Percentiles rank a stretch among this genome's conserved stretches.
phyloP scores from a whole-genome alignment of 2,329 filamentous ascomycete species.

The Parasarocladium wereldwijsianum region DNA sequence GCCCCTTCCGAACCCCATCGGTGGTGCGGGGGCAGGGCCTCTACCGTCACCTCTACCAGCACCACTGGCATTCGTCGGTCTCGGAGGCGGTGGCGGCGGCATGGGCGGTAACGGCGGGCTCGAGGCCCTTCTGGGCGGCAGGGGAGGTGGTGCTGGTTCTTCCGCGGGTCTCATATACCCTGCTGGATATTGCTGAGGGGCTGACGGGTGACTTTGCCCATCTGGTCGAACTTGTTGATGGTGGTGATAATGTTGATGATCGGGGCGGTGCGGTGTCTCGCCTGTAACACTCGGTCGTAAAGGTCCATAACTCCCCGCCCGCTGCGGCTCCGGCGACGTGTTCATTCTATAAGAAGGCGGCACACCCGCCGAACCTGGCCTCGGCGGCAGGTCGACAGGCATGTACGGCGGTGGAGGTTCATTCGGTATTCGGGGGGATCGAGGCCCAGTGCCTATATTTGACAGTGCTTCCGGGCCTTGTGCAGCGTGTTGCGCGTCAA shows the following conservation, averaged over 20 bases:
- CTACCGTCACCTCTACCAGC: too few relatives aligned
- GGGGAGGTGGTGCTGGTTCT: slow-evolving; percentile 1
- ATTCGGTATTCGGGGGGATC: too few relatives aligned
- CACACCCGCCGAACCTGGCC: slow-evolving; percentile 5
- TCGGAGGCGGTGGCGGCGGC: slow-evolving; percentile 14
- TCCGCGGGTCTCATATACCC: too few relatives aligned
- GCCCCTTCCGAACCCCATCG: slow-evolving; percentile 10
- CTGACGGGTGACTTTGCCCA: not conserved
- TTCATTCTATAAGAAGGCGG: too few relatives aligned
- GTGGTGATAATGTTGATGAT: slow-evolving; percentile 1
- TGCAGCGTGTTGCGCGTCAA: too few relatives aligned
- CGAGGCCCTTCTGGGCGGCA: too few relatives aligned
- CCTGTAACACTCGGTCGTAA: slow-evolving; percentile 4
- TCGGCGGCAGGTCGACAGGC: slow-evolving; percentile 4
- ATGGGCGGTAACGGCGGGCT: too few relatives aligned
- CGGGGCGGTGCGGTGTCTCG: slow-evolving; percentile 3
- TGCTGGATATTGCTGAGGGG: slow-evolving; percentile 4
- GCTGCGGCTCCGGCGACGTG: too few relatives aligned
- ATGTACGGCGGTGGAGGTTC: slow-evolving; percentile 2
- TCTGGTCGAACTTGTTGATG: slow-evolving; percentile 1
- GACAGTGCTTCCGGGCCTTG: too few relatives aligned
- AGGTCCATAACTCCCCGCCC: slow-evolving; percentile 4
- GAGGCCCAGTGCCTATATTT: too few relatives aligned
- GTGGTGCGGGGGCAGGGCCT: slow-evolving; percentile 6
- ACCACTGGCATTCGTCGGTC: slow-evolving; percentile 12